Evolutionary conservation across 2,329 filamentous ascomycete species (phyloP).

Genomic region (Sarocladiaceae sp.): DNA sequence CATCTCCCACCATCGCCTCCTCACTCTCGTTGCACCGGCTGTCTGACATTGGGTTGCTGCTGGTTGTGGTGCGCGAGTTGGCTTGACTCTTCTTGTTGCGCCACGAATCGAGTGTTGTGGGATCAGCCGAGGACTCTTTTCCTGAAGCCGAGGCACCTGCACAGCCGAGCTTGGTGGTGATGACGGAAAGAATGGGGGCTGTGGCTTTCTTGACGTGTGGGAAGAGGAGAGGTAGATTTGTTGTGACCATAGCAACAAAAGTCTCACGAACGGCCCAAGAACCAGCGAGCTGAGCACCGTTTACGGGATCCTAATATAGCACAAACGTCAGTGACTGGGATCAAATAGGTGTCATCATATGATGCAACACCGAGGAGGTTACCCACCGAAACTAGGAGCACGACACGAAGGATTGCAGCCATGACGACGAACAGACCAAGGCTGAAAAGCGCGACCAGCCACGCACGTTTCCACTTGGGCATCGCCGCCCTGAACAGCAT

Average conservation of each 20-base stretch:
- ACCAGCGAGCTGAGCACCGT: conserved; percentile 33
- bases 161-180: conserved; percentile 9
- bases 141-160: background rate
- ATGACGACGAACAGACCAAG: conserved; percentile 33
- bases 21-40: conserved; percentile 9
- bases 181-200: conserved; percentile 2
- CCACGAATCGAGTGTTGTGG: conserved; percentile 6
- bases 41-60: conserved; percentile 4
- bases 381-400: conserved; percentile 18
- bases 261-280: conserved; percentile 37
- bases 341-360: background rate
- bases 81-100: background rate
- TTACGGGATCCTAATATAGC: conserved; percentile 31
- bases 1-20: conserved; percentile 9
- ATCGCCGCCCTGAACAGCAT: conserved; percentile 29
- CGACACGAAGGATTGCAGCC: conserved; percentile 27
- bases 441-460: conserved; percentile 18
- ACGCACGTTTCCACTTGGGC: conserved; percentile 7
- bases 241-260: conserved; percentile 37
- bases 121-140: background rate
- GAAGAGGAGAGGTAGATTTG: conserved; percentile 39
- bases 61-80: background rate
- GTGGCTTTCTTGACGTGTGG: conserved; percentile 33
- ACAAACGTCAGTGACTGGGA: background rate
- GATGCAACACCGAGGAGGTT: too few species aligned